These are phyloP conservation scores for Gossypium laxum DNA, from an alignment of 441 rosid genomes.

Conservation along the genomic window DNA sequence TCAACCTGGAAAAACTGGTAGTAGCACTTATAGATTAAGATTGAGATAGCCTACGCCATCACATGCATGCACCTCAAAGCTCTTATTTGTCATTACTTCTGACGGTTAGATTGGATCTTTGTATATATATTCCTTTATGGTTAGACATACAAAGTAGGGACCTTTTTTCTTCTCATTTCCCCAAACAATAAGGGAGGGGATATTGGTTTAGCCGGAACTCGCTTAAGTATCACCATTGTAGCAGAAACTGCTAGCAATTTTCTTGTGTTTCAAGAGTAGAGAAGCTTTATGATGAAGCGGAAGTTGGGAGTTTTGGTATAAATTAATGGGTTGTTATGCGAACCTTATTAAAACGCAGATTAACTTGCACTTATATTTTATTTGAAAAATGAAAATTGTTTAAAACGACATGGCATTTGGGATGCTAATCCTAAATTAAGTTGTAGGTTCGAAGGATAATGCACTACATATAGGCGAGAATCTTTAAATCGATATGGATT, in stretches of 20 bases:
- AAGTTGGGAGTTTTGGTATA: neutral
- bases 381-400: too few relatives aligned
- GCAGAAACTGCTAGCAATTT: too few relatives aligned
- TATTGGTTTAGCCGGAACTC: neutral
- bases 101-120: conserved; percentile 1
- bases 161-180: neutral
- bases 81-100: conserved; percentile 6
- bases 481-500: neutral
- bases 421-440: neutral
- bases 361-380: too few relatives aligned
- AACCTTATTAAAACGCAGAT: neutral
- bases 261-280: neutral
- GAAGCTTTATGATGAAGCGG: neutral
- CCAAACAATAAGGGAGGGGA: neutral
- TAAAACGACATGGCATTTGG: too few relatives aligned
- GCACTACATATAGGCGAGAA: neutral
- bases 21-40: neutral
- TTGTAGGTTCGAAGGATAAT: neutral
- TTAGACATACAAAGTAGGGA: neutral
- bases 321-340: neutral
- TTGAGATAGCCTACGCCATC: neutral
- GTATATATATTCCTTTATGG: conserved; percentile 8
- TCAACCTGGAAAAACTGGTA: neutral
- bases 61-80: conserved; percentile 1
- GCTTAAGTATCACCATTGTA: neutral